Evolutionary conservation across 2,329 filamentous ascomycete genomes (phyloP).

Genomic region (Verticillium klebahnii): DNA sequence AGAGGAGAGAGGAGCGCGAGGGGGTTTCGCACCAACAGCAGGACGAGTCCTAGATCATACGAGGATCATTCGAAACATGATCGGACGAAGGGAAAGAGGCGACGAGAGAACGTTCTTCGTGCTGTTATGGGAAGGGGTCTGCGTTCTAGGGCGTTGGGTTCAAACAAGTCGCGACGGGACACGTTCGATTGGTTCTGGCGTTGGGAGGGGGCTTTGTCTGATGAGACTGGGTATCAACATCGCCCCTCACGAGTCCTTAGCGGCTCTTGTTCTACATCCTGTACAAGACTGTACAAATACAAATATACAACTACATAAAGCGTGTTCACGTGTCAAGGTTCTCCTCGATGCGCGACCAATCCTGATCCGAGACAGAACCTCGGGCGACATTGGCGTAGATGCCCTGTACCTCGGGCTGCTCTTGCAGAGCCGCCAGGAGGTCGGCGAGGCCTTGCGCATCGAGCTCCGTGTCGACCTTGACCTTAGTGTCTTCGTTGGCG

Average conservation of each 20-base stretch:
- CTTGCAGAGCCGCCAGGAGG: conserved; percentile 57
- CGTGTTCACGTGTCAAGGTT: conserved; percentile 28
- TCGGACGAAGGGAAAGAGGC: neutral
- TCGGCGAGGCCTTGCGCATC: conserved; percentile 52
- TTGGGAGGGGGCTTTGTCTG: neutral
- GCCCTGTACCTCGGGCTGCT: conserved; percentile 69
- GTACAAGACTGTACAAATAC: conserved; percentile 6
- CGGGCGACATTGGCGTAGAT: conserved; percentile 68
- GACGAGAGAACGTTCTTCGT: neutral
- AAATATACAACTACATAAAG: neutral
- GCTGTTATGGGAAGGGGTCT: neutral
- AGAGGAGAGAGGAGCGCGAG: conserved; percentile 31
- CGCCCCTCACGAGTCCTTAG: conserved; percentile 6
- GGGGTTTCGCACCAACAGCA: conserved; percentile 20
- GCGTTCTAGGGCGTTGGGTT: neutral
- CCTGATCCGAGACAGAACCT: conserved; percentile 45
- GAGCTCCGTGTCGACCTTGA: conserved; percentile 54
- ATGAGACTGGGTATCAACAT: conserved; percentile 2
- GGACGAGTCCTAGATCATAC: conserved; percentile 9
- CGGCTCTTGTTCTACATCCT: conserved; percentile 7
- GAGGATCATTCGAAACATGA: neutral
- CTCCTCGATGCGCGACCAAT: conserved; percentile 49
- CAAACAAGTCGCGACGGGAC: neutral
- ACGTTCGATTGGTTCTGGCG: neutral
- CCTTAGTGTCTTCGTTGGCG: conserved; percentile 73